These are phyloP conservation scores for Straminergon stramineum DNA, from an alignment of 225 moss, liverwort and hornwort species.

Conservation along the genomic window DNA sequence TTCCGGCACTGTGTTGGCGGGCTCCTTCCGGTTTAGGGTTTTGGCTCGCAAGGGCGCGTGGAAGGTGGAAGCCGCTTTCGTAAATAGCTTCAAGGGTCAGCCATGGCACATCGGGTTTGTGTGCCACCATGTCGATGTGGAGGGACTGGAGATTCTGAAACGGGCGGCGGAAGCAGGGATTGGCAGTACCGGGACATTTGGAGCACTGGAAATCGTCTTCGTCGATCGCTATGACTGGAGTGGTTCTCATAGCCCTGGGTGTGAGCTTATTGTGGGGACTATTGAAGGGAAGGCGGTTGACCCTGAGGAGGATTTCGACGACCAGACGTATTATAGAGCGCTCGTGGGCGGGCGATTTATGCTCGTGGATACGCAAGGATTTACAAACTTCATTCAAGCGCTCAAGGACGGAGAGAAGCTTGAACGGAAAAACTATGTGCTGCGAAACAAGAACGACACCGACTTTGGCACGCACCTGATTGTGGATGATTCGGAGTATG, in stretches of 20 bases:
- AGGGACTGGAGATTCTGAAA: conserved; percentile 13
- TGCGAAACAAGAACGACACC: background rate
- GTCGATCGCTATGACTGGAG: conserved; percentile 33
- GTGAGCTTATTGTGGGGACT: conserved; percentile 8
- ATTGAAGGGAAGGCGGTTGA: conserved; percentile 1
- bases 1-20: background rate
- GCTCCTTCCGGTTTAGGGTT: conserved; percentile 1
- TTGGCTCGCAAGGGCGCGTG: conserved; percentile 25
- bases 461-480: conserved; percentile 38
- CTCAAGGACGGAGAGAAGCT: conserved; percentile 33
- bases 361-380: conserved; percentile 26
- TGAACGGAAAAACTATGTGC: conserved; percentile 4
- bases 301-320: background rate
- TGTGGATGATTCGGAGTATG: conserved; percentile 25
- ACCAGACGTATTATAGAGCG: background rate
- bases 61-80: conserved; percentile 16
- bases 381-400: conserved; percentile 10
- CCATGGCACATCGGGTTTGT: conserved; percentile 28
- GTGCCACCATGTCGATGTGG: conserved; percentile 13
- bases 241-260: background rate
- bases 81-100: background rate
- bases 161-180: conserved; percentile 2
- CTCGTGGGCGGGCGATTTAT: conserved; percentile 23
- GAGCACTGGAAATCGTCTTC: conserved; percentile 3
- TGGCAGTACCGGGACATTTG: background rate